A percentile compares a stretch with the other conserved stretches of the same genome.
These are phyloP conservation scores for Parastagonospora avenae DNA, from an alignment of 2,329 filamentous ascomycete genomes.

Conservation along the genomic window DNA sequence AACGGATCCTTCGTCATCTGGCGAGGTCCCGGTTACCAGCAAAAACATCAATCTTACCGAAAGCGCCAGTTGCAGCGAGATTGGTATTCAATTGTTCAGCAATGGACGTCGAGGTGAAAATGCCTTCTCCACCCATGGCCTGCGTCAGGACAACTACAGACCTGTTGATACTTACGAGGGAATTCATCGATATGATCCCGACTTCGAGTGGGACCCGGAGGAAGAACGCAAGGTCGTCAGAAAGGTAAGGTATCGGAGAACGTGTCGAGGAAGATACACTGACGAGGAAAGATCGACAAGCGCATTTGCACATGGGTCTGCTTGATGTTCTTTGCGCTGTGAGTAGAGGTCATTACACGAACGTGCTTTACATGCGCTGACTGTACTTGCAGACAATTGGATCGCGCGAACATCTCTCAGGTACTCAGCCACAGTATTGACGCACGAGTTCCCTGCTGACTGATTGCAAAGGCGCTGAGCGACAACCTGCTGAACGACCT, in stretches of 20 bases:
- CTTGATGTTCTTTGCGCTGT: constrained; percentile 59
- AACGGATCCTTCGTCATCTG: constrained; percentile 2
- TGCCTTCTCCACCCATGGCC: constrained; percentile 44
- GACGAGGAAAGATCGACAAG: constrained; percentile 52
- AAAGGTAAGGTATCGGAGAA: constrained; percentile 49
- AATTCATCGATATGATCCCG: constrained; percentile 63
- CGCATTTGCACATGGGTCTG: constrained; percentile 59
- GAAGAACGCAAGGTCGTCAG: constrained; percentile 63
- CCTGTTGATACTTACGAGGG: constrained; percentile 65
- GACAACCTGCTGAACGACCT: constrained; percentile 44
- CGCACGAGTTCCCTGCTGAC: constrained; percentile 52
- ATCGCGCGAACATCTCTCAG: constrained; percentile 53
- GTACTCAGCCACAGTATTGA: neutral
- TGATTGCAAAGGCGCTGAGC: constrained; percentile 47
- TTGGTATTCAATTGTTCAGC: constrained; percentile 11
- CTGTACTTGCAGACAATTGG: constrained; percentile 45
- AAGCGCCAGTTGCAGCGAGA: constrained; percentile 26
- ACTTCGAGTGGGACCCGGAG: constrained; percentile 60
- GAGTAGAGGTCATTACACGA: no score
- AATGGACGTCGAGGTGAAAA: constrained; percentile 24
- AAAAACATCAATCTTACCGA: constrained; percentile 27
- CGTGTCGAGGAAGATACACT: neutral
- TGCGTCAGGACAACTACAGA: constrained; percentile 50
- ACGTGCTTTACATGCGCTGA: no score
- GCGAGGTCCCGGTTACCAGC: constrained; percentile 13